Base-by-base conservation (phyloP, 352 stramenopile species). In the Phytophthora pseudosyringae region DNA sequence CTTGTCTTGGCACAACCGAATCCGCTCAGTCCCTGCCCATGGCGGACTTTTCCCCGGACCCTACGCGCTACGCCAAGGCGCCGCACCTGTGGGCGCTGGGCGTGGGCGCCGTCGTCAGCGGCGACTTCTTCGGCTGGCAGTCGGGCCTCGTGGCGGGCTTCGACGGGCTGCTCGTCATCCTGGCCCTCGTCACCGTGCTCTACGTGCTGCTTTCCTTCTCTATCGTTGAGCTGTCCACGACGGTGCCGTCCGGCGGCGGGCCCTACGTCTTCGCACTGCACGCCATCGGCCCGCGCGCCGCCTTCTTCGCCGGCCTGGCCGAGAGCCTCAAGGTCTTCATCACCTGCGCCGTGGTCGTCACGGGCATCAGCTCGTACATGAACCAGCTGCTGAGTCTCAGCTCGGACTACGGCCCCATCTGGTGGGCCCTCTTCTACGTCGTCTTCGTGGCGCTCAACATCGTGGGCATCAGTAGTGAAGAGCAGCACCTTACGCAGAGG, bases 261-360 rank as follows among this genome's bases (percentile, higher is more conserved):
- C 80, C 82, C 44, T 91, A 91, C 66, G 51, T 85, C 41, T 91
- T 91, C 64, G 78, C 82, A 25, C 75, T 88, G 18, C 80, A 88
- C 40, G 82, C 76, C 18, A 83, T 91, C 25, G 80, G 76, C 5
- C 74, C 64, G 10, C 63, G 69, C 26, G 71, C 76, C 10, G 80
- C 80, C 35, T 91, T 88, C 56, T 88, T 91, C 41, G 82, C 82
- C 9, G 82, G 80, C 4, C 62, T 88, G 39, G 80, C 80, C 6
- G 82, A 91, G 54, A 83, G 65, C n/a, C 75, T 91, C 54, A 89
- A 91, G 71, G 82, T 91, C 21, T 59, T 89, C 16, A 79, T 87
- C 49, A 91, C 80, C 8, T 83, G 76, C 63, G 65, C 78, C 5
- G 82, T 89, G 12, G 58, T 91, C 21, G 74, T 84, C 50, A 83